A percentile compares a stretch with the other conserved stretches of the same genome.
These are phyloP conservation scores for Zygosaccharomyces sapae DNA, from an alignment of 1,139 yeast genomes.

Conservation along the genomic window DNA sequence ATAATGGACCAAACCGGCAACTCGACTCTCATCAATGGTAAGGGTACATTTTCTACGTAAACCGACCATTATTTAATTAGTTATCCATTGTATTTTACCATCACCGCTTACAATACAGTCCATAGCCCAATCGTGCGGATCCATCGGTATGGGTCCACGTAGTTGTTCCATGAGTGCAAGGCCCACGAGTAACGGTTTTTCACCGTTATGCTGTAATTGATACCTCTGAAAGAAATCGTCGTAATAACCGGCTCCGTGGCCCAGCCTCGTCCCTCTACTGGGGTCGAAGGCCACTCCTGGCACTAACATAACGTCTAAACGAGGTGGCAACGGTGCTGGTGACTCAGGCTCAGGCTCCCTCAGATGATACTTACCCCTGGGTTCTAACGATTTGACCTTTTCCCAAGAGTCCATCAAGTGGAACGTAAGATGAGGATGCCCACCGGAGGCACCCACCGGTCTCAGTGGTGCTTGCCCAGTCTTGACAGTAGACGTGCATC, in stretches of 20 bases:
- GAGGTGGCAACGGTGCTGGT: conserved; percentile 28
- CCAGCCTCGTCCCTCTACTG: conserved; percentile 53
- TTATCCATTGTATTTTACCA: conserved; percentile 26
- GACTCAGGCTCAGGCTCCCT: conserved; percentile 54
- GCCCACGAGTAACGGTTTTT: conserved; percentile 45
- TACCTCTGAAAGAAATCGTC: conserved; percentile 64
- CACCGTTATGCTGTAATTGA: conserved; percentile 36
- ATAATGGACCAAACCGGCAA: conserved; percentile 44
- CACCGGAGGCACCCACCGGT: conserved; percentile 5
- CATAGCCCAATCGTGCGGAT: conserved; percentile 63
- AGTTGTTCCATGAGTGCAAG: conserved; percentile 52
- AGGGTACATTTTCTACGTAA: conserved; percentile 36
- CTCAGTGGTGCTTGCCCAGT: conserved; percentile 28
- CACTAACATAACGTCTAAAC: conserved; percentile 64
- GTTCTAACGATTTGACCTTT: conserved; percentile 47
- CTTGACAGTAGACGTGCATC: conserved; percentile 29
- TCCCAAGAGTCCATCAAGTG: conserved; percentile 44
- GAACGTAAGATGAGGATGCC: conserved; percentile 53
- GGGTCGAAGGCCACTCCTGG: conserved; percentile 82
- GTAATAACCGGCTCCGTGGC: conserved; percentile 93
- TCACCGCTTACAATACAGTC: conserved; percentile 55
- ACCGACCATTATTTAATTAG: conserved; percentile 1
- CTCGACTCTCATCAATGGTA: conserved; percentile 45
- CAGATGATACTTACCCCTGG: conserved; percentile 65
- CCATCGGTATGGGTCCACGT: conserved; percentile 59